Evolutionary conservation across 2,329 filamentous ascomycete species (phyloP), one percentile per base, ranked within the genome.

Genomic region (Pseudogymnoascus verrucosus): DNA sequence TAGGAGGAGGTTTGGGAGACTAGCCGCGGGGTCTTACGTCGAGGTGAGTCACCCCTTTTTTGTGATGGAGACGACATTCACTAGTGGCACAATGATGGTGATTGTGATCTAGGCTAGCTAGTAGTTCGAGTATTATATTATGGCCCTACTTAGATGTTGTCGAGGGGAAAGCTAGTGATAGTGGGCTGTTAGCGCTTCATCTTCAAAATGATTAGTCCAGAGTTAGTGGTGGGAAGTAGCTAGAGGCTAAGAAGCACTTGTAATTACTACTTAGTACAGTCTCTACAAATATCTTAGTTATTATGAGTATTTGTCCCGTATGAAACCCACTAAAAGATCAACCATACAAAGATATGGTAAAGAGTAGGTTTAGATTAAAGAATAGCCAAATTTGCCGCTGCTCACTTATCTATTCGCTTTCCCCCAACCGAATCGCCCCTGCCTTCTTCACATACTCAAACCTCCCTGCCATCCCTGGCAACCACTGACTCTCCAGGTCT

Each of bases 381-480:
- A 28, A 28, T 5, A 28, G 1, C 26, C 5, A 28, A 28, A 28
- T 28, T 28, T 7, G 26, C 26, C 26, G 26, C 6, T 26, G 26
- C 26, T 26, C 26, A 26, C 26, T 47, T 6, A 7, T 16, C 23
- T 51, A 28, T 3, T 28, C 23, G 6, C 14, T 28, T 14, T 28
- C 28, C 14, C 47, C 26, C 26, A 57, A 19, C 11, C 1, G 47
- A 57, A 57, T 57, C 8, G 47, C 31, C 59, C 70, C 68, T 16
- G 68, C 69, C 40, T 76, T 68, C 1, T 76, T 72, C 12, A 85
- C 78, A 67, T 84, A 80, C 68, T 86, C 82, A 62, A 77, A 81
- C 1, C 73, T 73, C 10, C 79, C 84, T 10, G 76, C 82, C 73
- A 80, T 64, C 5, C 23, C 6, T 63, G 68, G 68, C 26, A 74